Base-by-base conservation (phyloP, 2,329 filamentous ascomycete genomes). In the Onygenales sp. region DNA sequence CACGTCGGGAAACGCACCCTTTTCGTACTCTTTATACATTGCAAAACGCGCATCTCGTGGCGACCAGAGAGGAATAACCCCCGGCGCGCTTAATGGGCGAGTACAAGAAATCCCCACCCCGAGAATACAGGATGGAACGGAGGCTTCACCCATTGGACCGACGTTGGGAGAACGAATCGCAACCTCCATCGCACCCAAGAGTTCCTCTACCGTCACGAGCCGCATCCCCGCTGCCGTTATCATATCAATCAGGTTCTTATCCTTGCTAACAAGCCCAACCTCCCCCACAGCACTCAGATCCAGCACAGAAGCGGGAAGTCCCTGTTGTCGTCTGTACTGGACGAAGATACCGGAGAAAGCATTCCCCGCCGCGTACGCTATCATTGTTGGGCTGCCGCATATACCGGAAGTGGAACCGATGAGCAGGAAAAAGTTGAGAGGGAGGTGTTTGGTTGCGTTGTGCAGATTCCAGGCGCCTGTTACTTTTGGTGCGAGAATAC, bases 401-500 rank as follows among this genome's bases (percentile, higher is more conserved):
- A 52, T 32, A 11, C 49, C 53, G 13, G 40, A 21, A 6, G 53
- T 49, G 10, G 58, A 59, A 13, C 44, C 44, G 34, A 56, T 45
- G 4, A 58, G 11, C 6, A 58, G 17, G 49, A 64, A 63, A 45
- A 64, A 60, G 14, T 63, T 59, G 8, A 64, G 34, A 6, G 53
- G 21, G 6, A 33, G 13, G 6, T 31, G 34, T 7, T 37, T 39
- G 27, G 42, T 11, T 3, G 43, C 55, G 17, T 53, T 33, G 46
- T 65, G 60, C 6, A 59, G 53, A 42, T 58, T 65, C 61, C 59
- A 62, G 2, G 62, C 58, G 0, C 55, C 61, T 1, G 54, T 4
- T 5, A 63, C 57, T 55, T 71, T 72, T 1, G 68, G 63, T 40
- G 56, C 53, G 2, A 65, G 52, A 1, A 62, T 63, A 2, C 42